Base-by-base conservation (phyloP, 805 yeast genomes). In the baker's yeast (Saccharomyces cerevisiae) region DNA sequence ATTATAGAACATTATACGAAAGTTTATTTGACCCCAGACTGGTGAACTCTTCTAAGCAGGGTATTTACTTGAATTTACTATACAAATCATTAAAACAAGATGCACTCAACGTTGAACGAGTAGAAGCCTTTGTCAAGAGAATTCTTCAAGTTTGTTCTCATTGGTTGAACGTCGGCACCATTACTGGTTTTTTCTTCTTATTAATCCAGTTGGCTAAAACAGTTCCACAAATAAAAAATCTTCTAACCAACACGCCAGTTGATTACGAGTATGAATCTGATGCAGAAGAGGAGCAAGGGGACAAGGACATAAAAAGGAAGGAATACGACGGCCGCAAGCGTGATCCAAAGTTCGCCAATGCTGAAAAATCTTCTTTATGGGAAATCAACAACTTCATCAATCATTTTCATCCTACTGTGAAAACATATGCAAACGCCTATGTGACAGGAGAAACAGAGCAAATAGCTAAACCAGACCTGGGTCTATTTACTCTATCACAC, bases 341-440 rank as follows among this genome's bases (percentile, higher is more conserved):
- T 69, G 98, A 94, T 67, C 99, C 99, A n/a, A 78, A 80, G 59
- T 89, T 71, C 67, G 89, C 97, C n/a, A 79, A 88, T 67, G 97
- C 97, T 4, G 83, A 82, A 47, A 79, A 77, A 49, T 76, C 96
- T 0, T 84, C 92, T 1, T 70, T 92, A 51, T 94, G 97, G 97
- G 99, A 94, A 73, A 67, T 90, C 10, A 73, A 76, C 46, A 86
- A 82, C 32, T 85, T 94, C 66, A 67, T 83, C 51, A 76, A 78
- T 55, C 97, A 92, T 72, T 94, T 81, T 76, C 99, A 94, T 68
- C 99, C 99, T 41, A 88, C 97, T 0, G 87, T 92, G 43, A 78
- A 87, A 50, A 76, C 87, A 9, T 94, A 90, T 66, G 96, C 97
- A 0, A 75, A 78, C 47, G 79, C 84, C 8, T 75, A 86, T 41